Percentiles rank a stretch among this genome's conserved stretches.
Conservation (phyloP, 164 flowering plant species). For the Sextonia rubra region DNA sequence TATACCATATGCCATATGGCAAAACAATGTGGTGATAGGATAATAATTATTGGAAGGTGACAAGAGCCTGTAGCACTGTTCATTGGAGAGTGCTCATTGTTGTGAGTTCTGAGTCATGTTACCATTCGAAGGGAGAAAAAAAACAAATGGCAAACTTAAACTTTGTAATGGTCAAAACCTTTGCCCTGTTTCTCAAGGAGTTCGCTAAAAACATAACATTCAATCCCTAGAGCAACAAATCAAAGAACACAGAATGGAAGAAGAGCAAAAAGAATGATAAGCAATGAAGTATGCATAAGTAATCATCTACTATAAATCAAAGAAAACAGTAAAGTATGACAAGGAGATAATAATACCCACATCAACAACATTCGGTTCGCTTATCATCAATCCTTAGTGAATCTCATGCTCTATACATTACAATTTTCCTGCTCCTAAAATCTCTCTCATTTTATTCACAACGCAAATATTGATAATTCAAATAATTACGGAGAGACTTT, state of each 20-base stretch:
- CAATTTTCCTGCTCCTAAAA: slow-evolving; percentile 52
- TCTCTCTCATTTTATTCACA: slow-evolving; percentile 48
- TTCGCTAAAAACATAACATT: no score
- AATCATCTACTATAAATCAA: slow-evolving; percentile 5
- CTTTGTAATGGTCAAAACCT: no score
- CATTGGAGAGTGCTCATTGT: no score
- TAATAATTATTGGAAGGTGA: no score
- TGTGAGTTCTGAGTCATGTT: no score
- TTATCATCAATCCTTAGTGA: slow-evolving; percentile 12
- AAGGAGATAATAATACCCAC: slow-evolving; percentile 4
- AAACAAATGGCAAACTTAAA: no score
- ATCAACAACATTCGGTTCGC: neutral
- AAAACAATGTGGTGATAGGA: no score
- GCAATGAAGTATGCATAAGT: slow-evolving; percentile 1
- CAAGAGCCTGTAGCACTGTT: no score
- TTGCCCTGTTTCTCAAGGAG: no score
- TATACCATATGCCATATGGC: no score
- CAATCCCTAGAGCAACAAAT: no score
- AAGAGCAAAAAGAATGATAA: neutral
- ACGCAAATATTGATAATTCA: slow-evolving; percentile 51
- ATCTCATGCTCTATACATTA: slow-evolving; percentile 51
- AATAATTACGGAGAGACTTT: slow-evolving; percentile 56
- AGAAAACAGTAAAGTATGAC: slow-evolving; percentile 10
- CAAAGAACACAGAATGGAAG: neutral
- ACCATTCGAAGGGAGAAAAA: no score